Conservation (phyloP, 768 basidiomycete species). For the Macrolepiota albuminosa region DNA sequence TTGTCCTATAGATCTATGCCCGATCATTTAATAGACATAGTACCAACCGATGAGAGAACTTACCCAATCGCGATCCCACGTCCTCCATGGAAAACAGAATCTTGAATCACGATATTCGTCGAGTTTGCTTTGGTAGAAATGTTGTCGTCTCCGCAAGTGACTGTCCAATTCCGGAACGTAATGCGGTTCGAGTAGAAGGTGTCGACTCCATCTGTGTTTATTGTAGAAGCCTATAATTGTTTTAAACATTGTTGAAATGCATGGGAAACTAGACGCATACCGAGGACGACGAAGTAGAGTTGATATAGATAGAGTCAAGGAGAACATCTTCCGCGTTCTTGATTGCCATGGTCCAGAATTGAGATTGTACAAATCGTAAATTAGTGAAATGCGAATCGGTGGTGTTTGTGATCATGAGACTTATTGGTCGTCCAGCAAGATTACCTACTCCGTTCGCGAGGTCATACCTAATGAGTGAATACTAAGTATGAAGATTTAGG, state of each 20-base stretch:
- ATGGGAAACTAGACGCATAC: constrained; percentile 11
- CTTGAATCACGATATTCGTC: constrained; percentile 34
- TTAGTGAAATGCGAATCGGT: constrained; percentile 30
- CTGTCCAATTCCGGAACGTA: constrained; percentile 32
- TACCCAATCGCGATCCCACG: constrained; percentile 37
- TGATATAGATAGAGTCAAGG: constrained; percentile 34
- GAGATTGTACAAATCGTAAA: constrained; percentile 34
- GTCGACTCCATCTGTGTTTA: constrained; percentile 35
- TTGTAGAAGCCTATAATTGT: constrained; percentile 19
- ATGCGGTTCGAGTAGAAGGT: constrained; percentile 34
- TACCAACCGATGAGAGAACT: neutral
- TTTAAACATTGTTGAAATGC: neutral
- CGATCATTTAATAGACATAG: neutral
- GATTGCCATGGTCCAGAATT: constrained; percentile 38
- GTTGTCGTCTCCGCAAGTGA: constrained; percentile 34
- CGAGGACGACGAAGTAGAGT: constrained; percentile 29
- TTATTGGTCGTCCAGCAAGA: constrained; percentile 32
- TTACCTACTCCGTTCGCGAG: constrained; percentile 32
- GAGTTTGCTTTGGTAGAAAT: constrained; percentile 37
- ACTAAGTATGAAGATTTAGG: neutral
- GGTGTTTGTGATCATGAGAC: constrained; percentile 29
- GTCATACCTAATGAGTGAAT: constrained; percentile 24
- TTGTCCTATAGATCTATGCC: constrained; percentile 26
- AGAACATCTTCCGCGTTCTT: constrained; percentile 29
- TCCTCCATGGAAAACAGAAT: constrained; percentile 31